Conservation (phyloP, 805 yeast species). For the Zygotorulaspora chibaensis region DNA sequence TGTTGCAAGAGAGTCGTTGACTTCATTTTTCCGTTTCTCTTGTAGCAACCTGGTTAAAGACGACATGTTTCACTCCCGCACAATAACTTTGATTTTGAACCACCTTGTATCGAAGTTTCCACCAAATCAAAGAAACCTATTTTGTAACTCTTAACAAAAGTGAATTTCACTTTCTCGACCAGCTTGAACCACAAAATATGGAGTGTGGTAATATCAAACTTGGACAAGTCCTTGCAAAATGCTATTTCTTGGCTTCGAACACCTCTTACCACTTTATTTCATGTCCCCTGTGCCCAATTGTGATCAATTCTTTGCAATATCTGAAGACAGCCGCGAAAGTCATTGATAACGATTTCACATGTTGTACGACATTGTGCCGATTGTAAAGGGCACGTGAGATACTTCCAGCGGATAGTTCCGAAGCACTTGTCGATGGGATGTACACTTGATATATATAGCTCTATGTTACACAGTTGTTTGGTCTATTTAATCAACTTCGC, state of each 20-base stretch:
- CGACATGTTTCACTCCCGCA: conserved; percentile 22
- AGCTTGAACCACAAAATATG: too few relatives aligned
- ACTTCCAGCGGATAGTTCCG: too few relatives aligned
- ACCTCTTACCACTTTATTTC: too few relatives aligned
- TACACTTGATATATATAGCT: neutral
- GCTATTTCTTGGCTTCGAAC: too few relatives aligned
- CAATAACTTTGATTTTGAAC: neutral
- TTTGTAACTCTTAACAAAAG: too few relatives aligned
- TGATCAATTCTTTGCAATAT: too few relatives aligned
- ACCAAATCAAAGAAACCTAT: too few relatives aligned
- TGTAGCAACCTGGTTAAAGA: conserved; percentile 34
- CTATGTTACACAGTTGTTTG: conserved; percentile 11
- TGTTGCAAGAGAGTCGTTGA: conserved; percentile 8
- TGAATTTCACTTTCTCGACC: too few relatives aligned
- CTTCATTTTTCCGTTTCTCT: conserved; percentile 30
- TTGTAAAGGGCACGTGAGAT: too few relatives aligned
- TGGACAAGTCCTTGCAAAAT: too few relatives aligned
- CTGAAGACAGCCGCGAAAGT: neutral
- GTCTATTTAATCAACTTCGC: conserved; percentile 34
- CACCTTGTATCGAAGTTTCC: neutral
- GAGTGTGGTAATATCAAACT: too few relatives aligned
- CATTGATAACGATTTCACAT: conserved; percentile 12
- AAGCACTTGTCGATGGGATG: neutral
- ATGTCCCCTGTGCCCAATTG: too few relatives aligned
- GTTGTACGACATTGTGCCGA: conserved; percentile 1